phyloP scores from a whole-genome alignment of 1,284 basidiomycete genomes.

The Ustilago trichophora region DNA sequence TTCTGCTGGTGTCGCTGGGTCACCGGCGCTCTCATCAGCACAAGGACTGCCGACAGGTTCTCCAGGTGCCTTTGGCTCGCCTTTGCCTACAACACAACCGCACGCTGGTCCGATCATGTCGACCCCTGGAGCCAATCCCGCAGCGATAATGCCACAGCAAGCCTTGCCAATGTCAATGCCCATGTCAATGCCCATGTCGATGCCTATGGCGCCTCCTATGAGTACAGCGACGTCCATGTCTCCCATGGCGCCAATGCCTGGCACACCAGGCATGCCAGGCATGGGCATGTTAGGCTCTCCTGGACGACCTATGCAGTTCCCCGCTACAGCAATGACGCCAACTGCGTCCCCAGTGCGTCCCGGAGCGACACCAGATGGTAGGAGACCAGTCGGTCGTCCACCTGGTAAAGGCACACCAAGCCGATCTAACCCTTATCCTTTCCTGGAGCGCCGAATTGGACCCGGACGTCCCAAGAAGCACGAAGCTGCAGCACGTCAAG shows the following conservation, averaged over 20 bases:
- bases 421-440: conserved; percentile 37
- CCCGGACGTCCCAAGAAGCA: conserved; percentile 45
- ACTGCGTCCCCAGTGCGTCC: conserved; percentile 11
- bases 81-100: conserved; percentile 10
- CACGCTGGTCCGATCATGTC: neutral
- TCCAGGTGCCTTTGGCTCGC: conserved; percentile 18
- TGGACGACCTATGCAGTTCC: conserved; percentile 20
- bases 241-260: conserved; percentile 12
- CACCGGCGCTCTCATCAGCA: no score
- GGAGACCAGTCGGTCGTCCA: conserved; percentile 31
- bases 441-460: conserved; percentile 34
- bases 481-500: conserved; percentile 40
- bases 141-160: no score
- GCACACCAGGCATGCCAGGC: no score
- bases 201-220: no score
- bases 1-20: conserved; percentile 21
- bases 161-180: conserved; percentile 29
- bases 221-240: conserved; percentile 14
- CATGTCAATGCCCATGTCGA: conserved; percentile 26
- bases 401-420: conserved; percentile 35
- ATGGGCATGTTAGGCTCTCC: conserved; percentile 4
- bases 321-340: conserved; percentile 21
- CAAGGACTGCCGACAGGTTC: no score
- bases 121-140: conserved; percentile 1
- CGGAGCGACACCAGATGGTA: conserved; percentile 8